Base-by-base conservation (phyloP, 306 rosid genomes). In the Quercus robur region DNA sequence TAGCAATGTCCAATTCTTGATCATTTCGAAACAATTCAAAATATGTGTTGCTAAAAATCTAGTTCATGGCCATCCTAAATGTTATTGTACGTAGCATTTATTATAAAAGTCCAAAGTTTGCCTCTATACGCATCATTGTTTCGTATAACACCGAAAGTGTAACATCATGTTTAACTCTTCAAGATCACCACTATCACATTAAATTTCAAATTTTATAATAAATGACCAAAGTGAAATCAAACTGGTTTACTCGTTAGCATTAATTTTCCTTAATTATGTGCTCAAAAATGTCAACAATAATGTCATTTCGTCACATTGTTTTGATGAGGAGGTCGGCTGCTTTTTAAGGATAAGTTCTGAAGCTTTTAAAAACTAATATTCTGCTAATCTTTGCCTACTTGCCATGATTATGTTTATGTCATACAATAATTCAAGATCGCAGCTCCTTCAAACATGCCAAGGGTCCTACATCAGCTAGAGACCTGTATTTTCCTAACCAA, bases 351-450 rank as follows among this genome's bases (percentile, higher is more conserved):
- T 26, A 28, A 28, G n/a, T 5, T 62, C 38, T 28, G 44, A 19
- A 7, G 10, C 20, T 5, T 25, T 63, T 11, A 20, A 63, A 9
- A 26, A 63, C 20, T 75, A 72, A 28, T 20, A 52, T 44, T 54
- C 66, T 33, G 6, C 5, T 72, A 63, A 74, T 5, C 66, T 14
- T 11, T 82, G 75, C 81, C 85, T 2, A 41, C 56, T 66, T 85
- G 56, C 78, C 20, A 74, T 75, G 79, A 72, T 85, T 64, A 57
- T 78, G 83, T 85, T 81, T 64, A 75, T 78, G 83, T 85, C 85
- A 85, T 13, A 15, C 69, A 46, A 69, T 74, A 61, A 70, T 81
- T 72, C 56, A 31, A 28, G 64, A 28, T 9, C 28, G 66, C 51
- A 63, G 26, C 1, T 64, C 58, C 41, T 33, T 55, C 38, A 52